A percentile compares a stretch with the other conserved stretches of the same genome.
Conservation (phyloP, 192 early-diverging fungal species). For the Coemansia sp. region DNA sequence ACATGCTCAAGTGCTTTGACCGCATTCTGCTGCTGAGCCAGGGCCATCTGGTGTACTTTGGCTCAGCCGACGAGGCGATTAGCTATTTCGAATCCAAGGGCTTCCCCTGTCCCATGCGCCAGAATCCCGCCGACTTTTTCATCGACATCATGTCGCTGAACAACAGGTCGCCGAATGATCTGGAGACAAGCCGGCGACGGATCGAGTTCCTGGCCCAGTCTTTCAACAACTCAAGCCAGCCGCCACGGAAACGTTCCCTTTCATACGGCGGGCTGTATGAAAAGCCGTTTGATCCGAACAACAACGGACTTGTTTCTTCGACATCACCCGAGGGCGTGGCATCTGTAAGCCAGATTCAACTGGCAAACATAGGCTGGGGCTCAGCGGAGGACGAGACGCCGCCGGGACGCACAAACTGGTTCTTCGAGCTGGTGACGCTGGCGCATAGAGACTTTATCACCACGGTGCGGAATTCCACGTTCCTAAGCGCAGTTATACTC, state of each 20-base stretch:
- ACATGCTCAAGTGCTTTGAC: constrained; percentile 91
- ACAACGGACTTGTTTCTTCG: background rate
- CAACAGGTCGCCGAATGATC: constrained; percentile 50
- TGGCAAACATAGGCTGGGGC: constrained; percentile 17
- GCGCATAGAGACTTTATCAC: constrained; percentile 47
- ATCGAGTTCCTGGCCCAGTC: constrained; percentile 40
- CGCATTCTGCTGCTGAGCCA: constrained; percentile 80
- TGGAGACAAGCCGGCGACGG: constrained; percentile 33
- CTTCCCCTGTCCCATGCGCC: constrained; percentile 79
- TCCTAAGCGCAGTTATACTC: constrained; percentile 47
- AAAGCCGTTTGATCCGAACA: constrained; percentile 23
- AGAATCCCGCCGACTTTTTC: constrained; percentile 87
- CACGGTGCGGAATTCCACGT: constrained; percentile 44
- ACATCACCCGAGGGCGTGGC: background rate
- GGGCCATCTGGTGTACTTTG: constrained; percentile 81
- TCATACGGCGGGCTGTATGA: constrained; percentile 51
- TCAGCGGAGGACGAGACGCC: constrained; percentile 21
- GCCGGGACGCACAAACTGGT: constrained; percentile 36
- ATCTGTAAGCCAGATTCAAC: constrained; percentile 5
- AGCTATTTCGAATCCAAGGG: constrained; percentile 75
- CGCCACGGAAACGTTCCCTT: constrained; percentile 40
- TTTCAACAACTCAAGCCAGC: constrained; percentile 22
- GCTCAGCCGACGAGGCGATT: constrained; percentile 62
- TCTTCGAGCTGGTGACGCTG: constrained; percentile 42
- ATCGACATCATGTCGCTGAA: constrained; percentile 56